Conservation (phyloP, 2,329 filamentous ascomycete genomes). For the Colletotrichum simmondsii region DNA sequence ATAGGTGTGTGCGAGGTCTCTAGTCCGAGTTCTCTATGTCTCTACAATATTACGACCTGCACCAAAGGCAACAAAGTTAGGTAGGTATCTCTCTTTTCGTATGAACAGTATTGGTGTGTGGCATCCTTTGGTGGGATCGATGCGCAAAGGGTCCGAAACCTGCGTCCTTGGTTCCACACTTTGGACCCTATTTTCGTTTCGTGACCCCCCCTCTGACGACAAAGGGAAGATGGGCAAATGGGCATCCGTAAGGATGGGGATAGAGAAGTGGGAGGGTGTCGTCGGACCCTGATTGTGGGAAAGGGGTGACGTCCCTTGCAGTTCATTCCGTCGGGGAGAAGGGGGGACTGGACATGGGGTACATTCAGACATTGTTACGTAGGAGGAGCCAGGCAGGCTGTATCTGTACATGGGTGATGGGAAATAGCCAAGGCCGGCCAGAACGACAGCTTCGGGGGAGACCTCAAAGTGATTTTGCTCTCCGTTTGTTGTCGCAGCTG, state of each 20-base stretch:
- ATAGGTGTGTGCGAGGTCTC: neutral
- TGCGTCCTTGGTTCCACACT: slow-evolving; percentile 18
- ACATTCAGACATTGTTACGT: slow-evolving; percentile 5
- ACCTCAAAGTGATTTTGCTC: too few species aligned
- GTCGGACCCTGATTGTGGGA: slow-evolving; percentile 10
- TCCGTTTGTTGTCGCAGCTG: neutral
- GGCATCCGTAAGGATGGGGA: too few species aligned
- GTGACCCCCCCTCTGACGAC: slow-evolving; percentile 5
- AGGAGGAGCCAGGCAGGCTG: neutral
- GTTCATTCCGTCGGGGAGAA: neutral
- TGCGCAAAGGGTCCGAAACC: slow-evolving; percentile 32
- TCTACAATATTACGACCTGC: neutral
- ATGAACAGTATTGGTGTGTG: neutral
- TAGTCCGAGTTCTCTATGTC: neutral
- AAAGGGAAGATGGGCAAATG: neutral
- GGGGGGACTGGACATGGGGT: too few species aligned
- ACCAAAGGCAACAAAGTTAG: neutral
- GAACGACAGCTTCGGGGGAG: neutral
- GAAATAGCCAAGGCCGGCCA: slow-evolving; percentile 7
- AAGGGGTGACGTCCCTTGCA: slow-evolving; percentile 29
- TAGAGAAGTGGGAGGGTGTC: neutral
- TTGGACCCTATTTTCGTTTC: neutral
- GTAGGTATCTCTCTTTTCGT: neutral
- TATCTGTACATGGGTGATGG: neutral
- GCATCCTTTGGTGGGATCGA: neutral